Base-by-base conservation (phyloP, 805 yeast genomes). In the Blastobotrys chiropterorum region DNA sequence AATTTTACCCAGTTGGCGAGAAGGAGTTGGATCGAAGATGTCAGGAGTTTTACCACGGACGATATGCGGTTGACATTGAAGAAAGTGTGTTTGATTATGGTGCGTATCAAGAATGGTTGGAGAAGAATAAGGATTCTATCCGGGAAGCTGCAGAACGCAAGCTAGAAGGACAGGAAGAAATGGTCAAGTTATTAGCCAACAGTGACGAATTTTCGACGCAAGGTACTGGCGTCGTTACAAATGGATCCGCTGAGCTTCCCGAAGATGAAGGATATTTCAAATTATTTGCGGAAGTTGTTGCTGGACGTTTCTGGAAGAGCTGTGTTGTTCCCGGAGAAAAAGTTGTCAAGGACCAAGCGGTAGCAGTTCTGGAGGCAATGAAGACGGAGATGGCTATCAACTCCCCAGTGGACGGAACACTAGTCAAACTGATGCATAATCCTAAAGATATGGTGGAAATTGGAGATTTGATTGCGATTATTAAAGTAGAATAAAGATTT, bases 371-470 rank as follows among this genome's bases (percentile, higher is more conserved):
- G 50, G 99, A 92, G 70, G 98, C 99, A 51, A 92, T 92, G 99
- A 92, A 92, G 76, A 94, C 98, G 0, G 99, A 92, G 71, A 92
- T 92, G 97, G 79, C 81, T 48, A 95, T 92, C 38, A 74, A 70
- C 50, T 81, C 97, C 17, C 77, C 95, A 1, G 60, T 54, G 3
- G 53, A 44, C 5, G 72, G 72, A 31, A 67, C 56, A 50, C 62
- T 69, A 2, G 62, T 63, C 46, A 66, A 66, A 56, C 60, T 69
- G 48, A 72, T 74, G 19, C 96, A 89, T 67, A 75, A 77, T 51
- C 88, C 89, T 64, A 98, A 98, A 63, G 97, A 92, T 64, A 87
- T 94, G 86, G 95, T 92, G 41, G 97, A 92, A 54, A 89, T 97
- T 40, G 99, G 99, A 57, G 98, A 94, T 67, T 71, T 89, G 56